These are phyloP conservation scores for Nicotiana benthamiana DNA, from an alignment of 257 asterid species.

Conservation along the genomic window DNA sequence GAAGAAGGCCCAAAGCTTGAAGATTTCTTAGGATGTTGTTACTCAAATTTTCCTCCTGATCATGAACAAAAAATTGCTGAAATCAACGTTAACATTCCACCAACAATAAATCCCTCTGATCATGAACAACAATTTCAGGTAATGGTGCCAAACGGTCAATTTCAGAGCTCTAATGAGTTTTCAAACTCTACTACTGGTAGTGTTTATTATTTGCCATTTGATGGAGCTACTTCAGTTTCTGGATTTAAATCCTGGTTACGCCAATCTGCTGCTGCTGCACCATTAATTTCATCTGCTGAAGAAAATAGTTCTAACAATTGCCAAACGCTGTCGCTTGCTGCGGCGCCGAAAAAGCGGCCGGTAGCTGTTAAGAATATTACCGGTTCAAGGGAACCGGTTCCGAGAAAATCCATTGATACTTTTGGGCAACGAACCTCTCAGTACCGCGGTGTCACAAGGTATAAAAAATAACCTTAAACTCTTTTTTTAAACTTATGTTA, in stretches of 20 bases:
- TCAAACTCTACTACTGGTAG: neutral
- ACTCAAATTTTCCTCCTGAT: conserved; percentile 38
- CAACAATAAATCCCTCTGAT: conserved; percentile 8
- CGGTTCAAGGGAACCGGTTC: conserved; percentile 27
- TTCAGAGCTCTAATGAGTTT: conserved; percentile 1
- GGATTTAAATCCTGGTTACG: conserved; percentile 51
- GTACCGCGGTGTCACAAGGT: conserved; percentile 87
- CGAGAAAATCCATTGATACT: conserved; percentile 66
- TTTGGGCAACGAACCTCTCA: conserved; percentile 89
- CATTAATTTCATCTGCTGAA: conserved; percentile 22
- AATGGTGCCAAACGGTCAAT: conserved; percentile 2
- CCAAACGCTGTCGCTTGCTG: conserved; percentile 47
- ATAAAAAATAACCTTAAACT: too few species aligned
- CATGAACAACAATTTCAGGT: conserved; percentile 4
- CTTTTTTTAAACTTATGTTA: neutral
- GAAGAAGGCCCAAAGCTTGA: conserved; percentile 60
- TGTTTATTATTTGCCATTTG: conserved; percentile 24
- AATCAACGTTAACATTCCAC: conserved; percentile 57
- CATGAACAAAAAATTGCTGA: conserved; percentile 22
- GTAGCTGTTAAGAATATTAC: conserved; percentile 16
- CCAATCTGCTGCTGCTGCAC: conserved; percentile 17
- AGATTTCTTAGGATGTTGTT: conserved; percentile 65
- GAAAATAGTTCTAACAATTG: conserved; percentile 18
- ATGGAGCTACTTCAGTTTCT: conserved; percentile 28
- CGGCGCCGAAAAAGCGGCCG: conserved; percentile 40